A percentile compares a stretch with the other conserved stretches of the same genome.
Conservation (phyloP, 345 rosid species). For the Mangifera indica region DNA sequence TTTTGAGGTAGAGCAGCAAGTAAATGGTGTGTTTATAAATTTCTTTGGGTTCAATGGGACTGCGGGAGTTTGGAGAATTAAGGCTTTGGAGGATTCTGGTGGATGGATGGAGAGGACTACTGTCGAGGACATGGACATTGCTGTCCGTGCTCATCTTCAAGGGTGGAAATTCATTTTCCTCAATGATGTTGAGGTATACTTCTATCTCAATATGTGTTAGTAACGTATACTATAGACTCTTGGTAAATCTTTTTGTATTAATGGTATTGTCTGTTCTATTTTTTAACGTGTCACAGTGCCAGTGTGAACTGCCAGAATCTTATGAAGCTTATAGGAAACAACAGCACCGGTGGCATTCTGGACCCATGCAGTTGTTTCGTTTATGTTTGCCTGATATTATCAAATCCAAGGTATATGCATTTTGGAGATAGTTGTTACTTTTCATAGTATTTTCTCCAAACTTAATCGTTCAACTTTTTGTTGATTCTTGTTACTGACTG, state of each 20-base stretch:
- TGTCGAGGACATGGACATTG: conserved; percentile 97
- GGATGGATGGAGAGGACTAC: conserved; percentile 98
- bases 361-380: conserved; percentile 95
- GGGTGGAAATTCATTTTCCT: conserved; percentile 93
- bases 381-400: conserved; percentile 79
- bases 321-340: conserved; percentile 95
- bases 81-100: conserved; percentile 90
- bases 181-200: conserved; percentile 79
- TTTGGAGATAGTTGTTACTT: background rate
- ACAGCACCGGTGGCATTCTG: conserved; percentile 97
- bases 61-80: conserved; percentile 96
- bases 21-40: conserved; percentile 72
- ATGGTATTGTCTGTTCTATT: conserved; percentile 7
- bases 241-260: background rate
- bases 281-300: conserved; percentile 50
- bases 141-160: conserved; percentile 89
- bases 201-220: background rate
- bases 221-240: background rate
- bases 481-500: conserved; percentile 16
- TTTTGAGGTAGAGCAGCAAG: conserved; percentile 97
- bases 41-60: conserved; percentile 97
- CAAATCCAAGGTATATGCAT: conserved; percentile 56
- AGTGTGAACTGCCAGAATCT: conserved; percentile 89
- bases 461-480: background rate
- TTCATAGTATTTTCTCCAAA: background rate